Base-by-base conservation (phyloP, 164 flowering plant species). In the Vitis rupestris region DNA sequence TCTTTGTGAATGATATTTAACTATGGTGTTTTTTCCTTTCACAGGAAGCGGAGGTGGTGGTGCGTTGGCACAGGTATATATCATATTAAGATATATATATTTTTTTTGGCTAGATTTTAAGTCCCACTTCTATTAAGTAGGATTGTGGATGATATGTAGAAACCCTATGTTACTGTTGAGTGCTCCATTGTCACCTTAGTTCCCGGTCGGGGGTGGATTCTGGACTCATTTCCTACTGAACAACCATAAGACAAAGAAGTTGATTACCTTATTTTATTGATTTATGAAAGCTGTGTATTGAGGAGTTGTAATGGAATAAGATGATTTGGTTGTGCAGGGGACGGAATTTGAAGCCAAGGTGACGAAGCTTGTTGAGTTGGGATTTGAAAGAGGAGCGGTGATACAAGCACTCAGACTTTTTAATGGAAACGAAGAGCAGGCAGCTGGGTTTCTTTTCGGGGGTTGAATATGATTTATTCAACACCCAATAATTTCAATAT, bases 381-480 rank as follows among this genome's bases (percentile, higher is more conserved):
- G 99, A 23, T 96, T 96, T 74, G 87, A 80, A 49, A 86, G 95
- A 69, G 90, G 82, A 14, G 81, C 88, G 56, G 99, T 84, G 19
- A 68, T 90, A 72, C 89, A 85, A 75, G 97, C 99, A 66, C 96
- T 93, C 3, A 83, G 70, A 69, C 64, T 96, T 50, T 89, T 80
- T 56, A 70, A 87, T 65, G 97, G 98, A 16, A 93, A 93, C 57
- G 99, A 93, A 87, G 99, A 96, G 37, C 95, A 90, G 75, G 99
- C 98, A 10, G 99, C 99, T 49, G 90, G 93, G 11, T 92, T 75
- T 75, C 94, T 96, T 10, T 96, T 96, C 72, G 98, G 97, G n/a
- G 93, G 97, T 70, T 90, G 76, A 85, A 44, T 15, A 60, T 44
- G 2, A 3, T 37, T 37, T 37, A 37, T 37, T 37, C 2, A 37